These are phyloP conservation scores for Paragyromitra xinjiangensis DNA, from an alignment of 495 filamentous ascomycete species.

Conservation along the genomic window DNA sequence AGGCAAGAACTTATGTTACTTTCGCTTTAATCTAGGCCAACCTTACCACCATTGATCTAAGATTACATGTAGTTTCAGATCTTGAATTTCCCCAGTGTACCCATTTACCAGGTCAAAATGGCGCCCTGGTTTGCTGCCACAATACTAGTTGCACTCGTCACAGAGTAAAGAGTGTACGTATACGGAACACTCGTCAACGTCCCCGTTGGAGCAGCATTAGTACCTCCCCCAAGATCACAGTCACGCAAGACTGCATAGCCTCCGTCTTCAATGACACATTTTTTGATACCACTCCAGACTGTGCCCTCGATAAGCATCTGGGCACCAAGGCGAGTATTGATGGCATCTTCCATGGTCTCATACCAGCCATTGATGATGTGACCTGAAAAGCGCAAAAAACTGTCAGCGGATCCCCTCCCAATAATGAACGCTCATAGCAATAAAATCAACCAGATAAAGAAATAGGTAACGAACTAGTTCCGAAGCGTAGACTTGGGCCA, in stretches of 20 bases:
- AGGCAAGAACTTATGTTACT: neutral
- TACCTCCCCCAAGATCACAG: constrained; percentile 66
- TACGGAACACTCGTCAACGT: constrained; percentile 66
- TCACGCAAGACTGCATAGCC: constrained; percentile 64
- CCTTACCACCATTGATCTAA: too few species aligned
- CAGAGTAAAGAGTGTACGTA: constrained; percentile 63
- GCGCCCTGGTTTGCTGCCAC: constrained; percentile 42
- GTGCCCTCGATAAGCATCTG: constrained; percentile 71
- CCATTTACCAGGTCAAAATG: constrained; percentile 13
- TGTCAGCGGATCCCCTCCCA: neutral
- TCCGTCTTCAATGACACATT: constrained; percentile 60
- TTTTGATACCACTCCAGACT: constrained; percentile 62
- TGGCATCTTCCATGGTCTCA: constrained; percentile 64
- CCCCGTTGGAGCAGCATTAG: constrained; percentile 63
- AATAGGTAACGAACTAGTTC: constrained; percentile 60
- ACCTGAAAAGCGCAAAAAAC: constrained; percentile 37
- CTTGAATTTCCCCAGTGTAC: neutral
- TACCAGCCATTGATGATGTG: constrained; percentile 43
- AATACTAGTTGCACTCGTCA: constrained; percentile 22
- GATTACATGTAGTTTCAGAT: neutral
- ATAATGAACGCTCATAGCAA: too few species aligned
- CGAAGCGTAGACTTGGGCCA: constrained; percentile 69
- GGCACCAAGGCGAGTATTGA: constrained; percentile 72
- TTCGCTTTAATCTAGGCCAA: neutral
- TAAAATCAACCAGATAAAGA: neutral